Evolutionary conservation across 768 basidiomycete species (phyloP), one percentile per base, ranked within the genome.

Genomic region (Boletus vermiculosoides): DNA sequence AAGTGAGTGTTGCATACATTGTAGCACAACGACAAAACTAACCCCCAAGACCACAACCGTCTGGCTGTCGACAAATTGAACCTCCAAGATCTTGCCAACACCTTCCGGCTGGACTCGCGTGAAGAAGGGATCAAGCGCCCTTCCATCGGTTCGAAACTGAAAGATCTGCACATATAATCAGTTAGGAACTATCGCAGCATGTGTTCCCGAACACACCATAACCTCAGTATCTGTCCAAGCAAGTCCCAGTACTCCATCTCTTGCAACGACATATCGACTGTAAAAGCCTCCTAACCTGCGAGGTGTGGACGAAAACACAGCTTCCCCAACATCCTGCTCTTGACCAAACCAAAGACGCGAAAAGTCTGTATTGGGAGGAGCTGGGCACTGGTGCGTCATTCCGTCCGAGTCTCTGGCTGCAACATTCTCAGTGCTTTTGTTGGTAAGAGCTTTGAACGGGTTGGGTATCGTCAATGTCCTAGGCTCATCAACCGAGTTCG

Each of bases 371-470:
- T 61, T 56, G 5, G 60, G 52, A 78, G 58, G 8, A 76, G 60
- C 31, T 59, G 59, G 33, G 76, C 57, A 36, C 73, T 73, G 46
- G 66, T 71, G 5, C 40, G 48, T n/a, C 13, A 52, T 34, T 55
- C 58, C 58, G 45, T 63, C 59, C 58, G 71, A 63, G 33, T 56
- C 66, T 39, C 18, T 60, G 18, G 53, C 62, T 44, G 59, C 40
- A 4, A 81, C 50, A 51, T 77, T 74, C 31, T 87, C 86, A 0
- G 76, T 63, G n/a, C 83, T 81, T n/a, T 67, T 76, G 28, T 73
- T 73, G 53, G 76, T 76, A 15, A 82, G 75, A 1, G 77, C 73
- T 66, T 84, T 90, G 75, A 90, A 85, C 4, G 84, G 80, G 57
- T 84, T 87, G 8, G 86, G 76, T n/a, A 88, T 71, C 1, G 78